Evolutionary conservation across 768 basidiomycete genomes (phyloP), one percentile per base, ranked within the genome.

Genomic region (Boletellus emodensis): DNA sequence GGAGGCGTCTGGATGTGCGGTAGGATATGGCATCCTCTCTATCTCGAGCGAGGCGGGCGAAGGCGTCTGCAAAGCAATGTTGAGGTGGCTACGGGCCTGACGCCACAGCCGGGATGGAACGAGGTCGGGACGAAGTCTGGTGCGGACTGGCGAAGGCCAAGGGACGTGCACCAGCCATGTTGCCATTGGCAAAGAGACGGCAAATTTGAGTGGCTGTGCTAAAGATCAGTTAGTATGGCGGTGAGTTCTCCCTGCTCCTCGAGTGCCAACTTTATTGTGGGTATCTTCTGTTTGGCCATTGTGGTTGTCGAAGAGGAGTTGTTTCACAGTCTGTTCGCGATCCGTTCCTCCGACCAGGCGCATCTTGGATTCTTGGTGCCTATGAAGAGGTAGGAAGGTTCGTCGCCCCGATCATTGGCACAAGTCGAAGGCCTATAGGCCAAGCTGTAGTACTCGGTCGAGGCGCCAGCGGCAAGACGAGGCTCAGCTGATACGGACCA

Each of bases 31-130:
- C 53, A 69, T 61, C 1, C 66, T 56, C 42, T 56, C 60, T 4
- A 75, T 54, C 22, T 74, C 67, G 37, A 63, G 59, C 55, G 72
- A 68, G 15, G 70, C 61, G 0, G 72, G 70, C 0, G 74, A 69
- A 12, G 71, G 67, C 6, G 55, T 35, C 18, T 62, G 58, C 7
- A 69, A 61, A 12, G 65, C 57, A 10, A 49, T 15, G 36, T 53
- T 66, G 52, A 65, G 55, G 43, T 65, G 51, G 45, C 39, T 59
- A 10, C 58, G 62, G 5, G 53, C 50, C 12, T 44, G 61, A 18
- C 44, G 44, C 62, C 60, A 64, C 40, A 49, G 13, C 6, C 54
- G 41, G 6, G 54, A 44, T 2, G 49, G 50, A 40, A 52, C 20
- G 41, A 49, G 9, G 39, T 65, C 51, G n/a, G 54, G 52, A 12